A percentile compares a stretch with the other conserved stretches of the same genome.
Conservation (phyloP, 108 stramenopile species). For the Parietichytrium sp. region DNA sequence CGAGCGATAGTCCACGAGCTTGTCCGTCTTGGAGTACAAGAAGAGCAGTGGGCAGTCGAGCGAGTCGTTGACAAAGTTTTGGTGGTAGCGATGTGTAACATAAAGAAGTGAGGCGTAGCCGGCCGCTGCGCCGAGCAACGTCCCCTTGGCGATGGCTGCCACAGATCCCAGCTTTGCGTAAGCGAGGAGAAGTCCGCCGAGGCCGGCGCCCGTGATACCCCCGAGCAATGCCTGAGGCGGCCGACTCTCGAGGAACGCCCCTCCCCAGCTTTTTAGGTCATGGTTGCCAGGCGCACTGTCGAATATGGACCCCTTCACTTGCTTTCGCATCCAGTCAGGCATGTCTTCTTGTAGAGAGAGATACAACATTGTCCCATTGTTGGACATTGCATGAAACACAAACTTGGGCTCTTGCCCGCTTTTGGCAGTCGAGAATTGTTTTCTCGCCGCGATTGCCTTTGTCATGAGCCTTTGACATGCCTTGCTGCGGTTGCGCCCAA, state of each 20-base stretch:
- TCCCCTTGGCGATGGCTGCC: not conserved
- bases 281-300: conserved; percentile 12
- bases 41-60: not conserved
- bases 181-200: not conserved
- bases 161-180: not conserved
- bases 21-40: not conserved
- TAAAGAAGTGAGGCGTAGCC: too few species aligned
- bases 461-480: not conserved
- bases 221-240: not conserved
- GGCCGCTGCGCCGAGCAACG: not conserved
- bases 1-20: not conserved
- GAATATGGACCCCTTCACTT: not conserved
- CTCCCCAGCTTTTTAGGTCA: not conserved
- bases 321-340: too few species aligned
- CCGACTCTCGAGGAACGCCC: not conserved
- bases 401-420: not conserved
- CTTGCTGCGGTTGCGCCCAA: not conserved
- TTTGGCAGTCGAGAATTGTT: not conserved
- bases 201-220: not conserved
- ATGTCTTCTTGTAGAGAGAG: not conserved
- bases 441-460: not conserved
- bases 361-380: not conserved
- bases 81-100: not conserved
- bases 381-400: conserved; percentile 6
- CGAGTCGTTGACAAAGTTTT: not conserved